Base-by-base conservation (phyloP, 192 early-diverging fungal genomes). In the Rhizoclosmatium sp. region DNA sequence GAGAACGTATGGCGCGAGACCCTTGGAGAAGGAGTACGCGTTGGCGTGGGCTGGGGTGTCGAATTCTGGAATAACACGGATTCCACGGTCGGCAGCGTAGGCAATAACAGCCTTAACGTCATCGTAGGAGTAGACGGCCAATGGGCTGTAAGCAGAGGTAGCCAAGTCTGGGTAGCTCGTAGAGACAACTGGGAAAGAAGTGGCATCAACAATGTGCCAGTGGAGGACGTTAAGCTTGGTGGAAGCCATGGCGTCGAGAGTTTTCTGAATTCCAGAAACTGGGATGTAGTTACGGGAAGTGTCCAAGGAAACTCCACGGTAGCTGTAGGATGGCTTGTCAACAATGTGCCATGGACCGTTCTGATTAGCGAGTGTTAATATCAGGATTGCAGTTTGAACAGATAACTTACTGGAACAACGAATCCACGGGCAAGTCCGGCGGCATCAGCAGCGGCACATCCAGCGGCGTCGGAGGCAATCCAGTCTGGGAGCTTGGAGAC, bases 1-100 rank as follows among this genome's bases (percentile, higher is more conserved):
- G 48, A 71, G 47, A 9, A 49, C 69, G 41, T 54, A 31, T 16
- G 69, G 51, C 48, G 3, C 31, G 23, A 49, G 42, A 48, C 31
- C 31, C 4, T 48, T 31, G 48, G 69, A n/a, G 42, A n/a, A 16
- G 41, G 49, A 54, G 59, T 39, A 69, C 10, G 67, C 39, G n/a
- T 70, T 14, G 31, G 69, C 45, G 58, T 70, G 77, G 3, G 54
- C 56, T 9, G 77, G 67, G 46, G 44, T 2, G 67, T 98, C 95
- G 69, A 96, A 89, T 81, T 98, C 96, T 2, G 95, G 95, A 71
- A 97, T 93, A 21, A 98, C 83, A n/a, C 96, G 90, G 62, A 97
- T 90, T n/a, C 93, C 94, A 40, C 92, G 90, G 49, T 83, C 87
- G 10, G 83, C 80, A 40, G 88, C 95, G 81, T 95, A 96, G n/a